phyloP scores from a whole-genome alignment of 2,329 filamentous ascomycete genomes.

The Rasamsonia emersonii region DNA sequence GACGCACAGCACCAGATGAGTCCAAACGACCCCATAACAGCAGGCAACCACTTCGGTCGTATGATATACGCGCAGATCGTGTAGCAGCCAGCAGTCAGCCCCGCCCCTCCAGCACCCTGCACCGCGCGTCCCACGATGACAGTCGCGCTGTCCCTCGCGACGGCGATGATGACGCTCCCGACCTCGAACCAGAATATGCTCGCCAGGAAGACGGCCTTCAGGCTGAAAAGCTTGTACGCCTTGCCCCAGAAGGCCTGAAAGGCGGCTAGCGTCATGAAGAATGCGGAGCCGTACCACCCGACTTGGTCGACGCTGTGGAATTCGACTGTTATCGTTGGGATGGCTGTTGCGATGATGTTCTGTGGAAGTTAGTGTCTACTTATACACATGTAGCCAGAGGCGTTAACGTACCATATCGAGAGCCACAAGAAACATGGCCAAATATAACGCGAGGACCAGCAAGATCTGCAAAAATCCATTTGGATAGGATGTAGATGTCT shows the following conservation, averaged over 20 bases:
- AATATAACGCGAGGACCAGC: slow-evolving; percentile 12
- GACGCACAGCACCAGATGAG: slow-evolving; percentile 41
- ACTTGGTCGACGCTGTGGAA: slow-evolving; percentile 20
- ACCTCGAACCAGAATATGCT: slow-evolving; percentile 33
- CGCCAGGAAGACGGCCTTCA: slow-evolving; percentile 27
- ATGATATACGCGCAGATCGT: slow-evolving; percentile 14
- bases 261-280: slow-evolving; percentile 23
- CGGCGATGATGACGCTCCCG: slow-evolving; percentile 29
- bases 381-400: too few relatives aligned
- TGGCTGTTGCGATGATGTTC: slow-evolving; percentile 26
- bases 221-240: slow-evolving; percentile 18
- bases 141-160: slow-evolving; percentile 22
- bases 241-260: slow-evolving; percentile 25
- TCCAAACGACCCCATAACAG: slow-evolving; percentile 36
- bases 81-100: slow-evolving; percentile 19
- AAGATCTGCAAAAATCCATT: too few relatives aligned
- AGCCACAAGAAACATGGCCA: slow-evolving; percentile 15
- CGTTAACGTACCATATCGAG: not conserved
- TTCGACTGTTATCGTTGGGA: slow-evolving; percentile 16
- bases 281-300: slow-evolving; percentile 27
- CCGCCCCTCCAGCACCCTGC: slow-evolving; percentile 24
- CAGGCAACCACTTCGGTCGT: not conserved
- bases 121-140: slow-evolving; percentile 32
- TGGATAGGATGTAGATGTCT: too few relatives aligned
- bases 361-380: slow-evolving; percentile 11